These are phyloP conservation scores for Salicornia ramosissima DNA, from an alignment of 148 eudicot genomes.

Conservation along the genomic window DNA sequence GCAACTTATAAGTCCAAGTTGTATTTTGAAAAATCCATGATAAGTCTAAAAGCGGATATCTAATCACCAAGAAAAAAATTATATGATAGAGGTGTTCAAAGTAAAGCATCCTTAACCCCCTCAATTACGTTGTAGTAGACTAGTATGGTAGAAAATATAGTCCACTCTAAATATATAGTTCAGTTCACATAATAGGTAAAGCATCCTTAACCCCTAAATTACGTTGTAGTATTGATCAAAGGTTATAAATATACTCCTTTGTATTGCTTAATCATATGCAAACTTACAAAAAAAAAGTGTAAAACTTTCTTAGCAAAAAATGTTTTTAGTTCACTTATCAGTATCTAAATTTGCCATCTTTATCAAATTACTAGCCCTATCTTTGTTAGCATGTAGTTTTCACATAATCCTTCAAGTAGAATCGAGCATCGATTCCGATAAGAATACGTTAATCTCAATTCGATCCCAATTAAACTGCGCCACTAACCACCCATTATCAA, in stretches of 20 bases:
- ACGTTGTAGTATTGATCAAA: too few relatives aligned
- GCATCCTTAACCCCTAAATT: too few relatives aligned
- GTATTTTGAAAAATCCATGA: too few relatives aligned
- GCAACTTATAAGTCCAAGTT: too few relatives aligned
- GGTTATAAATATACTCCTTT: neutral
- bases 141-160: neutral
- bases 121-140: too few relatives aligned
- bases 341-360: neutral
- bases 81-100: too few relatives aligned
- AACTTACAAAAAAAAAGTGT: neutral
- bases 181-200: slow-evolving; percentile 2
- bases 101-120: neutral
- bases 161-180: neutral
- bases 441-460: slow-evolving; percentile 39
- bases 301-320: neutral
- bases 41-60: too few relatives aligned
- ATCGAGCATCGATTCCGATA: slow-evolving; percentile 28
- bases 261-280: neutral
- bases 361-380: neutral
- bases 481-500: slow-evolving; percentile 31
- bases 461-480: slow-evolving; percentile 34
- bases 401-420: slow-evolving; percentile 7
- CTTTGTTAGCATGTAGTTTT: neutral
- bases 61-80: too few relatives aligned
- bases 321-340: neutral